Conservation (phyloP, 345 rosid species). For the Orychophragmus violaceus region DNA sequence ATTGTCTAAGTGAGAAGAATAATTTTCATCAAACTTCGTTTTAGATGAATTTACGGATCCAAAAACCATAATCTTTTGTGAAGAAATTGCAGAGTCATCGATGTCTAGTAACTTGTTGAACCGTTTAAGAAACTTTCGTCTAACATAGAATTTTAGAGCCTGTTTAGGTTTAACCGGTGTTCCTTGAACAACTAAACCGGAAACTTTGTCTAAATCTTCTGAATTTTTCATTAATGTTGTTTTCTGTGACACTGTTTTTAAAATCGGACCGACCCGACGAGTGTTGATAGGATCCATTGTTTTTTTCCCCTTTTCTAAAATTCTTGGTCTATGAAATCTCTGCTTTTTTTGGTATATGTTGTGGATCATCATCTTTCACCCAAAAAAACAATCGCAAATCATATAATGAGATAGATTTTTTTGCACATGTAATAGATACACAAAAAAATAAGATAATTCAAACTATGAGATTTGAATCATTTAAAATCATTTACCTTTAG, state of each 20-base stretch:
- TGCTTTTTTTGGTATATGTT: background rate
- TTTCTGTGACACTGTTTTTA: no score
- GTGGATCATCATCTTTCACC: conserved; percentile 4
- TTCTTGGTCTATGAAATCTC: conserved; percentile 10
- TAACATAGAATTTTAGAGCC: background rate
- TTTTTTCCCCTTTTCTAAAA: conserved; percentile 11
- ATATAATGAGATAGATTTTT: no score
- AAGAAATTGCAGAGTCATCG: background rate
- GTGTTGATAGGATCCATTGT: background rate
- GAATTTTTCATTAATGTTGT: background rate
- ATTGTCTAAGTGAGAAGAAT: no score
- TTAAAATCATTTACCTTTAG: background rate
- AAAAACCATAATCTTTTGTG: no score
- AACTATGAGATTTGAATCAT: no score
- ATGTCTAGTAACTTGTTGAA: background rate
- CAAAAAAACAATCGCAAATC: no score
- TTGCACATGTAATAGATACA: no score
- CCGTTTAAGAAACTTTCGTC: background rate
- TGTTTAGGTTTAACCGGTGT: background rate
- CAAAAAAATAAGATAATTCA: no score
- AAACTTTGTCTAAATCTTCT: background rate
- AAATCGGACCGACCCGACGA: no score
- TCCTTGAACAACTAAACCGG: background rate
- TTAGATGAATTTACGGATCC: no score
- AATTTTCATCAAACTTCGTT: no score